A percentile compares a stretch with the other conserved stretches of the same genome.
These are phyloP conservation scores for Lactarius tabidus DNA, from an alignment of 768 basidiomycete genomes.

Conservation along the genomic window DNA sequence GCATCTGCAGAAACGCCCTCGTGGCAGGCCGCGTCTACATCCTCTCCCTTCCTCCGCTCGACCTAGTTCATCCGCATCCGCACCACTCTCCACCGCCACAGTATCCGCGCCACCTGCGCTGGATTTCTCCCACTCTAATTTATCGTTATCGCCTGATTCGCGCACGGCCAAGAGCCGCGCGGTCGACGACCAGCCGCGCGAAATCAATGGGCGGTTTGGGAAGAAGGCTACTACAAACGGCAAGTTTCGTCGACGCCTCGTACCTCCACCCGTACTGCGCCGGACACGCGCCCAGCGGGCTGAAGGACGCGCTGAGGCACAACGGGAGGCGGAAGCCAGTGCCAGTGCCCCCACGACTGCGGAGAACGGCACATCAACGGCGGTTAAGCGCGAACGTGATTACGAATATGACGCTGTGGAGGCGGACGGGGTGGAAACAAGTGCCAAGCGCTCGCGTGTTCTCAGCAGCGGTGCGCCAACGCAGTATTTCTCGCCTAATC, in stretches of 20 bases:
- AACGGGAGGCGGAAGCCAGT: slow-evolving; percentile 15
- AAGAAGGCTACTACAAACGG: slow-evolving; percentile 53
- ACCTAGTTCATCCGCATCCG: not conserved
- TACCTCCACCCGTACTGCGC: slow-evolving; percentile 3
- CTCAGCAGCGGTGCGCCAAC: slow-evolving; percentile 13
- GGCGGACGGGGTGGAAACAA: not conserved
- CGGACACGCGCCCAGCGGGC: slow-evolving; percentile 25
- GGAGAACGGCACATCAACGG: not conserved
- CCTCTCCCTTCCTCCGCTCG: slow-evolving; percentile 13
- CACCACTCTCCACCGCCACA: not conserved
- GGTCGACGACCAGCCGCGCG: slow-evolving; percentile 53
- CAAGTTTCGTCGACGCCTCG: slow-evolving; percentile 33
- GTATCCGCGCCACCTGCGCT: slow-evolving; percentile 15
- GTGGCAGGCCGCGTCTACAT: slow-evolving; percentile 19
- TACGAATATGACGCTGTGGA: slow-evolving; percentile 10
- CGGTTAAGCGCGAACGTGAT: slow-evolving; percentile 22
- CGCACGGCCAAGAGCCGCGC: slow-evolving; percentile 43
- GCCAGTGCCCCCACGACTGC: not conserved
- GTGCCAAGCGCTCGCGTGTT: slow-evolving; percentile 13
- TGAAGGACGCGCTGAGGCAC: slow-evolving; percentile 25
- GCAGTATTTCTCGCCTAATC: slow-evolving; percentile 32
- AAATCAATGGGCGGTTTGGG: slow-evolving; percentile 62
- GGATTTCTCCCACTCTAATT: slow-evolving; percentile 10
- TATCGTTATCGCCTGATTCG: slow-evolving; percentile 4
- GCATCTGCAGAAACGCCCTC: slow-evolving; percentile 22